Base-by-base conservation (phyloP, 306 rosid genomes). In the Crataegus laevigata region DNA sequence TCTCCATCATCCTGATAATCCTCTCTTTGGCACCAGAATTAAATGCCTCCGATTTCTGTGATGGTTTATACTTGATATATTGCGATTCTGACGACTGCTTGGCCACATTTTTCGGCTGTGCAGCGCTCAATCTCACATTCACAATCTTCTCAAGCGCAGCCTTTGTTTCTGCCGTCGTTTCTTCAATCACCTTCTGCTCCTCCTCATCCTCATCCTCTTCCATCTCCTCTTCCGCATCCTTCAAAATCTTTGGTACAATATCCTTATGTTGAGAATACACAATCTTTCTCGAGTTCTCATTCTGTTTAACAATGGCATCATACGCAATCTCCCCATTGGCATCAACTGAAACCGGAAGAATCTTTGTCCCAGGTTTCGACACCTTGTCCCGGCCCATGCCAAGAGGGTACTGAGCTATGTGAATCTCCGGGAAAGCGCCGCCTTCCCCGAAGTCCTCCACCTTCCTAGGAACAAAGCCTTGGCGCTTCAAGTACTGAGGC, bases 381-480 rank as follows among this genome's bases (percentile, higher is more conserved):
- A 85, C 76, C 73, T 77, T 90, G 55, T 88, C 77, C 75, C 96
- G 80, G 25, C 97, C 98, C 94, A 94, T 87, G 73, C 88, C 97
- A 10, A 88, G 94, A 0, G 97, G 98, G 79, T 94, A 94, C 79
- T 91, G 96, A 13, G 97, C 98, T 0, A 94, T 74, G 58, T 91
- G 98, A 66, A 94, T 87, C 90, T 94, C 97, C 0, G 94, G 98
- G 51, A 94, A 91, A 1, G 97, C 91, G 26, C 98, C 98, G 3
- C 98, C 97, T 74, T 90, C 94, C 4, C 98, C 94, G 29, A 90
- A 94, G 72, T 94, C 97, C 77, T 94, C 96, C 1, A 87, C 81
- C 76, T 80, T 94, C 25, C 96, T 79, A 7, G 98, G 98, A 67
- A 87, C 91, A 71, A 94, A 94, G 11, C 98, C 94, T 0, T 88